Base-by-base conservation (phyloP, 176 grass and related monocot genomes). In the Carex littledalei region DNA sequence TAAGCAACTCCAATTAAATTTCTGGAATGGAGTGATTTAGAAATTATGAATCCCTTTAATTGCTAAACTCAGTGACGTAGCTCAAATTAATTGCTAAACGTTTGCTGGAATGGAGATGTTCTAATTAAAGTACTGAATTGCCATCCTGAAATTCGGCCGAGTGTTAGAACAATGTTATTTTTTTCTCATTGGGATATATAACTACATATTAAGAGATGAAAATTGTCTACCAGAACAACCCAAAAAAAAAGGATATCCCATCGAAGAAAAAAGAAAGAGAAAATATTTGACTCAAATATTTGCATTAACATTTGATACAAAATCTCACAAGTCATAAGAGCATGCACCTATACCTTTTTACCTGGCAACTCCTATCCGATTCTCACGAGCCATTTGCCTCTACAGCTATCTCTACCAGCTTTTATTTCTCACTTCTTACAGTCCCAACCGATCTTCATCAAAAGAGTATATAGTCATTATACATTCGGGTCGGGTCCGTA, bases 381-480 rank as follows among this genome's bases (percentile, higher is more conserved):
- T 41, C 39, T 83, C 80, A 83, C 80, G 62, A 83, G 80, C 41
- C 55, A 57, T 22, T 81, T 81, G 80, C 80, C 80, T 29, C 11
- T 77, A 55, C 72, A 53, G n/a, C 72, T 75, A 5, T 3, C 20
- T 75, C 7, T 49, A 73, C 39, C 69, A 11, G 45, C 71, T 16
- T 49, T 73, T 63, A 65, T 82, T 82, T 67, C 80, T 63, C 41
- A 20, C 20, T 77, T 54, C 4, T 45, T 14, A 54, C 1, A 50
- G 20, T 53, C 62, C 13, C 80, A 67, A 83, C 80, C 37, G 8
- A 83, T 37, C 61, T 83, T 49, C 31, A 83, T 83, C 24, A 83
- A 83, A 67, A 59, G 11, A 76, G 18, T 24, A 63, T 54, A 15
- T 55, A 54, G 12, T 12, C 24, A 54, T 29, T 55, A 22, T 76